Base-by-base conservation (phyloP, 1,139 yeast species). In the Hyphopichia pseudoburtonii region DNA sequence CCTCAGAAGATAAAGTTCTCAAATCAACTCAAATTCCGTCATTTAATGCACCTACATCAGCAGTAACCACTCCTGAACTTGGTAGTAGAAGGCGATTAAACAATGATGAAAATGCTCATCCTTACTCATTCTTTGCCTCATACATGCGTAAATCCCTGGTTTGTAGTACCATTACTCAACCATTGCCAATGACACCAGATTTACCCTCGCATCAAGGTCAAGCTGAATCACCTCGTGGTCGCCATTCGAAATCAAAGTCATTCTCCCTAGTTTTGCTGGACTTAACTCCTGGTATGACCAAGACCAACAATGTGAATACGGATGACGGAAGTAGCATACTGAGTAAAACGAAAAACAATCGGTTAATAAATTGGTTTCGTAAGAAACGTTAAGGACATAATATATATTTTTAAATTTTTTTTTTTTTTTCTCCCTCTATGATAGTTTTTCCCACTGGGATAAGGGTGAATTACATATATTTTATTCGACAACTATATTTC, bases 1-100 rank as follows among this genome's bases (percentile, higher is more conserved):
- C 64, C 2, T 53, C 57, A n/a, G 68, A 62, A 42, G 54, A 52
- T 32, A 52, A 48, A 38, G 47, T 63, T n/a, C 49, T 62, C 34
- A 53, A 50, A 26, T 48, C 51, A 34, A 64, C 70, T 3, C 51
- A 47, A 36, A 64, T 65, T 11, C 70, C 70, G 9, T 49, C 51
- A 8, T 61, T 44, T 39, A 58, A 45, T 33, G 12, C 32, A 5
- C 39, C 37, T 17, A 31, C 38, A 3, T 23, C 44, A 5, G 39
- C 34, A 25, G 29, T 28, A 5, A 22, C 37, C 27, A 31, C 35
- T 15, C 12, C 43, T 21, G 17, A 26, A 26, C n/a, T 4, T 12
- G 17, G 12, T 8, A 12, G 15, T 18, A 12, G 28, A 15, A 23
- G 34, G 14, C 23, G n/a, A 22, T 23, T 21, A 24, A 21, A n/a